Conservation (phyloP, 2,329 filamentous ascomycete genomes). For the Penicillium palitans region DNA sequence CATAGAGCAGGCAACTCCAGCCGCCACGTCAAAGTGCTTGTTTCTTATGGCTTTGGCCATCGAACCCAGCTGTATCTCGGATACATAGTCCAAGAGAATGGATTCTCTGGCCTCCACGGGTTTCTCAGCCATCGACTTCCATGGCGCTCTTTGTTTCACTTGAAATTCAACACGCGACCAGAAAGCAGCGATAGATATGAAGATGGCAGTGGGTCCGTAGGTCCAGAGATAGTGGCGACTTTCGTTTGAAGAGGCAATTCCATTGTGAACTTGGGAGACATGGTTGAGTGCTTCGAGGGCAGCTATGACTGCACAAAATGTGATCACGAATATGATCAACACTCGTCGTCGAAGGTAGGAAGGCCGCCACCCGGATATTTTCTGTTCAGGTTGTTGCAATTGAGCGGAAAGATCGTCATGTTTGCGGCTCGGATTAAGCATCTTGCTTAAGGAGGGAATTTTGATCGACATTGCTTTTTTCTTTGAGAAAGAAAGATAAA, state of each 20-base stretch:
- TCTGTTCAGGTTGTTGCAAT: neutral
- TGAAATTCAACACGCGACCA: neutral
- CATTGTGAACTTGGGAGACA: neutral
- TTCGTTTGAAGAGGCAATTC: neutral
- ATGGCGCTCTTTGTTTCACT: neutral
- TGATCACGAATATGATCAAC: neutral
- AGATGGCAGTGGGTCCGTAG: neutral
- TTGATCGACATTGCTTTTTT: neutral
- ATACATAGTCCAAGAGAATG: neutral
- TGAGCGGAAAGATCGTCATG: neutral
- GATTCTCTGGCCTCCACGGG: neutral
- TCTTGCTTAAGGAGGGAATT: neutral
- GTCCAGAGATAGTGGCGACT: neutral
- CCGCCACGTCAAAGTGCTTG: constrained; percentile 9
- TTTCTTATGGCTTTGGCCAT: constrained; percentile 2
- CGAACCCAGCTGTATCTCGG: neutral
- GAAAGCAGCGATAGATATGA: neutral
- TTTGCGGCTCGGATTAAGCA: neutral
- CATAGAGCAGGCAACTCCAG: neutral
- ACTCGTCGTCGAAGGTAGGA: neutral
- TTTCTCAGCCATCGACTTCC: neutral
- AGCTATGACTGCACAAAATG: neutral
- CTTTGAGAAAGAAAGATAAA: neutral
- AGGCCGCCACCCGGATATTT: neutral
- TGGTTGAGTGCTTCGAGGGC: neutral